Evolutionary conservation across 73 alveolate species (phyloP).

Genomic region (Uronychia setigera): DNA sequence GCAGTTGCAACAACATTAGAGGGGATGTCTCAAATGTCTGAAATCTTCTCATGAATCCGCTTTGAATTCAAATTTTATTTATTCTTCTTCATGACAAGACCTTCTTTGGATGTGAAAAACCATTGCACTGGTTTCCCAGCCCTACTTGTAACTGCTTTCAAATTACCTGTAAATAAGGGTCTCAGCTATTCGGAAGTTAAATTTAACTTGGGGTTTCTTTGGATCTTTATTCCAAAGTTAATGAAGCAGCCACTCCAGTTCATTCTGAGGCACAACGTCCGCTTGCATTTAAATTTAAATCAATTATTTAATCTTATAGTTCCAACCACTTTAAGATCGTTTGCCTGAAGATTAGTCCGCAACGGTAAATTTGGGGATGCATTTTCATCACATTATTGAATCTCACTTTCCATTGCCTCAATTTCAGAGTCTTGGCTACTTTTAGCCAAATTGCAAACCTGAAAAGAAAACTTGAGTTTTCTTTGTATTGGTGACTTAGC

Average conservation of each 20-base stretch:
- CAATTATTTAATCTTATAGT: neutral
- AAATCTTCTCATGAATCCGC: conserved; percentile 5
- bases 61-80: neutral
- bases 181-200: neutral
- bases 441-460: no score
- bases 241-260: conserved; percentile 1
- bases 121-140: neutral
- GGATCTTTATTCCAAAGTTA: neutral
- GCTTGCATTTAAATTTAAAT: neutral
- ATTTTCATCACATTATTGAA: no score
- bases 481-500: no score
- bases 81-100: neutral
- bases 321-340: neutral
- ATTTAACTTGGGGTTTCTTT: neutral
- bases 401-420: no score
- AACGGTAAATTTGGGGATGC: neutral
- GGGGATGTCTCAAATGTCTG: neutral
- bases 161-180: neutral
- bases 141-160: neutral
- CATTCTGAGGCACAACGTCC: neutral
- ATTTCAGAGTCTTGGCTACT: no score
- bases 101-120: neutral
- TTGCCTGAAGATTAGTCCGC: neutral
- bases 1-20: neutral
- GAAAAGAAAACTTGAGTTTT: no score